phyloP scores from a whole-genome alignment of 2,329 filamentous ascomycete species.

The Dactylellina parvicollis region DNA sequence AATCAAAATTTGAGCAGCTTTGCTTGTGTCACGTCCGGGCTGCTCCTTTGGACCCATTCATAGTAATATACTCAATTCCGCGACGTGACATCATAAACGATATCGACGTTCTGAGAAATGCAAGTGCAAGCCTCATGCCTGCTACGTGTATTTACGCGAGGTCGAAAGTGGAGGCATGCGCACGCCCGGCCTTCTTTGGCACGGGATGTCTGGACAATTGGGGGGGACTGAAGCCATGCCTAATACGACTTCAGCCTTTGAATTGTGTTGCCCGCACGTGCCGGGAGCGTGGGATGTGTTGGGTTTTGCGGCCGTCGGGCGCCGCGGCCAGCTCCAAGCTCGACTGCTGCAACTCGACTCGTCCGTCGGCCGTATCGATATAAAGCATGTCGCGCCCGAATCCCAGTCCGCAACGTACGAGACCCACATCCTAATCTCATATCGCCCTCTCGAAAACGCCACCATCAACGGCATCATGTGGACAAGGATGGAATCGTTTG shows the following conservation, averaged over 20 bases:
- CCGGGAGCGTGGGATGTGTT: constrained; percentile 33
- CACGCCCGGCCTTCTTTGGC: background rate
- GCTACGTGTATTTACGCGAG: constrained; percentile 42
- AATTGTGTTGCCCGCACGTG: constrained; percentile 31
- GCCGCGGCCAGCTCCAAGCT: constrained; percentile 37
- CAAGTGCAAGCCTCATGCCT: constrained; percentile 26
- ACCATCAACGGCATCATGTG: constrained; percentile 27
- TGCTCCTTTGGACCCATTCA: no score
- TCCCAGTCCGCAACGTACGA: no score
- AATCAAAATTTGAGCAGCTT: no score
- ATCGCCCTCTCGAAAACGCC: background rate
- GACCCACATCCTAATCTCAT: constrained; percentile 3
- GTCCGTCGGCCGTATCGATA: constrained; percentile 16
- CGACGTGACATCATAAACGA: constrained; percentile 22
- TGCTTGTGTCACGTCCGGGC: no score
- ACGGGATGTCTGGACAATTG: background rate
- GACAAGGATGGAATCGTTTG: constrained; percentile 10
- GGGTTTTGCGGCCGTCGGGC: constrained; percentile 46
- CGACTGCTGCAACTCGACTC: background rate
- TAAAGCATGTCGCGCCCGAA: background rate
- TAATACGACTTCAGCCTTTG: constrained; percentile 14
- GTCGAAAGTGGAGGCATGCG: constrained; percentile 12
- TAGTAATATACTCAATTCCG: background rate
- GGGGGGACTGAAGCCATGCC: constrained; percentile 20
- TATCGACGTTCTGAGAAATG: constrained; percentile 11